Percentiles rank a stretch among this genome's conserved stretches.
Evolutionary conservation across 768 basidiomycete genomes (phyloP).

Genomic region (Boletus rubroflammeus): DNA sequence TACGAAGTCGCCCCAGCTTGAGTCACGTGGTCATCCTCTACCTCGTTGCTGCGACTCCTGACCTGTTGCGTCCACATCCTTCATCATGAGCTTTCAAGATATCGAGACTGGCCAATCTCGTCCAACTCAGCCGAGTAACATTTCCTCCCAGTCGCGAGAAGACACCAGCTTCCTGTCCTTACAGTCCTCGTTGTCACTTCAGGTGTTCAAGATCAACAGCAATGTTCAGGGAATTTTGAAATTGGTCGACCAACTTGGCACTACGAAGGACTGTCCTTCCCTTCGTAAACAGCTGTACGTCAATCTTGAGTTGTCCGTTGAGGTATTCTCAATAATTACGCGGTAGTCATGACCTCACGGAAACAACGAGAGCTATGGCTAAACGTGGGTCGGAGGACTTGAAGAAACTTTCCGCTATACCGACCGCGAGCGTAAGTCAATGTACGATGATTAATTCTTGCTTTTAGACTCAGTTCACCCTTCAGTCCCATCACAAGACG

Average conservation of each 20-base stretch:
- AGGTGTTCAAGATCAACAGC: conserved; percentile 98
- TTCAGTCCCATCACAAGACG: conserved; percentile 75
- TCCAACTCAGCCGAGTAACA: conserved; percentile 24
- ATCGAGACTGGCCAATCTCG: conserved; percentile 43
- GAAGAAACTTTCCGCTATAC: conserved; percentile 79
- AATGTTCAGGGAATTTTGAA: conserved; percentile 95
- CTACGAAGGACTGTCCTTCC: conserved; percentile 69
- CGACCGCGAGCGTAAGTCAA: conserved; percentile 51
- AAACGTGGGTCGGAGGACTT: conserved; percentile 92
- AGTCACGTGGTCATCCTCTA: conserved; percentile 8
- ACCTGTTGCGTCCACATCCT: background rate
- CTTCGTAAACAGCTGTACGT: conserved; percentile 85
- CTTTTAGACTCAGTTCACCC: background rate
- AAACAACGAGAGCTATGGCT: conserved; percentile 91
- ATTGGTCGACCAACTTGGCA: conserved; percentile 95
- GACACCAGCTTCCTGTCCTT: conserved; percentile 73
- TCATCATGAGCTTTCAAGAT: conserved; percentile 48
- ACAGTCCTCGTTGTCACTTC: conserved; percentile 79
- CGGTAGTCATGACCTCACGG: conserved; percentile 88
- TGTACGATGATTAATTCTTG: background rate
- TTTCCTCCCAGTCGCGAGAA: conserved; percentile 43
- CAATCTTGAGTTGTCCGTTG: background rate
- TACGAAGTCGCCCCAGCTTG: background rate
- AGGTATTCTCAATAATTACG: conserved; percentile 1
- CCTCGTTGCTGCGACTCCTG: conserved; percentile 4